These are phyloP conservation scores for Xylariaceae sp. DNA, from an alignment of 2,329 filamentous ascomycete species.

Conservation along the genomic window DNA sequence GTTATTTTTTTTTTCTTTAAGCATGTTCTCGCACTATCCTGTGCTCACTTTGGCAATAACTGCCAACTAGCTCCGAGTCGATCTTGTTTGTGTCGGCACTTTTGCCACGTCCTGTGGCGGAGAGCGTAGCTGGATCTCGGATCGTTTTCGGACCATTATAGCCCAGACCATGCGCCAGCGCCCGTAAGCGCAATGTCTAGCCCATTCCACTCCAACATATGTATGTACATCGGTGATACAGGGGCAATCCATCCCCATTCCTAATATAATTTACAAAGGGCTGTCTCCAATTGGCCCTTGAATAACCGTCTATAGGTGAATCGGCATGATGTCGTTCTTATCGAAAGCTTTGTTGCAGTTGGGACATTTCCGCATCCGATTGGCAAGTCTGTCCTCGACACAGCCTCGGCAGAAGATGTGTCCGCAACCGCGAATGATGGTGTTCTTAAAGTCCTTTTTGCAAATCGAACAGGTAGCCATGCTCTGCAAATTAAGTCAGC, in stretches of 20 bases:
- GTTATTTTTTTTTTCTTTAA: background rate
- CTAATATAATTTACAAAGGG: constrained; percentile 18
- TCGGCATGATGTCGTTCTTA: constrained; percentile 78
- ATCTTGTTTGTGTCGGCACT: background rate
- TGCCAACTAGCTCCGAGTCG: constrained; percentile 1
- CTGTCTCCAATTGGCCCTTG: background rate
- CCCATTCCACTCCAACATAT: background rate
- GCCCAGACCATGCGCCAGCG: constrained; percentile 4
- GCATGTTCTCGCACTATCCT: constrained; percentile 17
- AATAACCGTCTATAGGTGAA: constrained; percentile 41
- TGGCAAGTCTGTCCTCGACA: constrained; percentile 81
- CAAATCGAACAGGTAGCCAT: constrained; percentile 89
- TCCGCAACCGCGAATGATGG: constrained; percentile 85
- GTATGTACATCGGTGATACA: constrained; percentile 20
- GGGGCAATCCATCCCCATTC: constrained; percentile 5
- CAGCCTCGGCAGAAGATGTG: constrained; percentile 91
- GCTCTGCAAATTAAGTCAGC: constrained; percentile 45
- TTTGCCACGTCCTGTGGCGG: constrained; percentile 1
- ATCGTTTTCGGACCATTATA: constrained; percentile 5
- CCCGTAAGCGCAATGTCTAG: background rate
- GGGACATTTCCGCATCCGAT: constrained; percentile 90
- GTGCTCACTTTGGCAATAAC: constrained; percentile 4
- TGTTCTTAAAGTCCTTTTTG: constrained; percentile 89
- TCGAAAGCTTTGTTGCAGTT: constrained; percentile 92
- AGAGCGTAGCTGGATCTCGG: constrained; percentile 2